Evolutionary conservation across 306 rosid genomes (phyloP), one percentile per base, ranked within the genome.

Genomic region (Prunus mira): DNA sequence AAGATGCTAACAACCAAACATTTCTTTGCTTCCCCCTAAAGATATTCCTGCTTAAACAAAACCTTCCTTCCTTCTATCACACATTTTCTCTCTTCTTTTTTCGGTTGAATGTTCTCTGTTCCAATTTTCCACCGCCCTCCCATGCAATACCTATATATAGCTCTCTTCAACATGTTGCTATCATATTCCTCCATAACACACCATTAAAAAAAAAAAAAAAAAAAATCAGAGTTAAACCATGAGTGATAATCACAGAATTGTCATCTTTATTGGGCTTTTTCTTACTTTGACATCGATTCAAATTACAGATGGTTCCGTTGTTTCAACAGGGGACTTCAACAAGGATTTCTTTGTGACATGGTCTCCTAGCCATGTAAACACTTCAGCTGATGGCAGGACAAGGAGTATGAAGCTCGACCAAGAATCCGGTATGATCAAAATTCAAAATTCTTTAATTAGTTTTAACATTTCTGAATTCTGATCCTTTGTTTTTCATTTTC

Each of bases 361-460:
- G 98, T 94, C 97, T 72, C 96, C 98, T 67, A 84, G 74, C 79
- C 98, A 94, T 79, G 90, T 90, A 12, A 89, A 80, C 81, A 94
- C 96, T 46, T 92, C 97, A 5, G 70, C 84, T 69, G 93, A 90
- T 84, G 96, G 95, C 64, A 84, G 71, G 0, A 56, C 89, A 60
- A 85, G 93, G 78, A 89, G 83, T 83, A 76, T 92, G 88, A 92
- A 85, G 84, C 88, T 94, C 25, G 98, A 94, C 82, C 86, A 92
- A 82, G 85, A 90, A 72, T 92, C 98, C 28, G 98, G 98, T 92
- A 85, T 47, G 43, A 55, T 24, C 45, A 58, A 22, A 56, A 3
- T 2, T n/a, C 5, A 22, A 27, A 19, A 52, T 3, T 28, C 17
- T 6, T 25, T 12, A 5, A 10, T 63, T 63, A 1, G 3, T 54